A percentile compares a stretch with the other conserved stretches of the same genome.
Evolutionary conservation across 495 filamentous ascomycete genomes (phyloP).

Genomic region (Xylaria acuta): DNA sequence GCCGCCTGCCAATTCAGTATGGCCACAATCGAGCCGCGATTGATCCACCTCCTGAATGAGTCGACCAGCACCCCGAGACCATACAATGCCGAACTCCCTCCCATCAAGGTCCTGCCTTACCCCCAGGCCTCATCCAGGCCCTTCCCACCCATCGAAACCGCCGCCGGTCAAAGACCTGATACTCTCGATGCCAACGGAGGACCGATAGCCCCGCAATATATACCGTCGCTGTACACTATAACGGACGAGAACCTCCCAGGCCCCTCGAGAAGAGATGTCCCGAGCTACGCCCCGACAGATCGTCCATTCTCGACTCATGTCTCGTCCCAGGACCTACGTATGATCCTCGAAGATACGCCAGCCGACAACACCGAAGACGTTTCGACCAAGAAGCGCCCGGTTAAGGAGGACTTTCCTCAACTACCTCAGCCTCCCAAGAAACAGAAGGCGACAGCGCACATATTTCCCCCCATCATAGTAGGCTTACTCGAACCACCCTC

Average conservation of each 20-base stretch:
- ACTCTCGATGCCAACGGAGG: slow-evolving; percentile 34
- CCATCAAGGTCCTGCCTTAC: slow-evolving; percentile 49
- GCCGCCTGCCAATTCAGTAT: slow-evolving; percentile 47
- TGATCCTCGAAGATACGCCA: slow-evolving; percentile 51
- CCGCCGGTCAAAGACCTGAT: slow-evolving; percentile 47
- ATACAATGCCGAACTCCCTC: slow-evolving; percentile 51
- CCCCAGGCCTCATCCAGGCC: slow-evolving; percentile 44
- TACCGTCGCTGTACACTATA: slow-evolving; percentile 44
- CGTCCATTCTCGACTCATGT: slow-evolving; percentile 38
- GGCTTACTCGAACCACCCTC: slow-evolving; percentile 79
- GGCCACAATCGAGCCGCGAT: slow-evolving; percentile 65
- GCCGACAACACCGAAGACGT: slow-evolving; percentile 39
- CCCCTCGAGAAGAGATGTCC: slow-evolving; percentile 29
- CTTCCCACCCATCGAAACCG: slow-evolving; percentile 52
- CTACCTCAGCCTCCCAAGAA: slow-evolving; percentile 64
- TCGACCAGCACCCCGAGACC: slow-evolving; percentile 44
- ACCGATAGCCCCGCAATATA: slow-evolving; percentile 40
- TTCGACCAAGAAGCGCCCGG: slow-evolving; percentile 55
- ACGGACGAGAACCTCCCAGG: slow-evolving; percentile 34
- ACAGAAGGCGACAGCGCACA: slow-evolving; percentile 57
- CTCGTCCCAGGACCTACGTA: slow-evolving; percentile 53
- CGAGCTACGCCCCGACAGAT: slow-evolving; percentile 29
- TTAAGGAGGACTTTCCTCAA: slow-evolving; percentile 62
- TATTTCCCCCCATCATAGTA: slow-evolving; percentile 68
- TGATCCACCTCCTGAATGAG: slow-evolving; percentile 63